Evolutionary conservation across 2,329 filamentous ascomycete species (phyloP).

Genomic region (Aschersonia sp.): DNA sequence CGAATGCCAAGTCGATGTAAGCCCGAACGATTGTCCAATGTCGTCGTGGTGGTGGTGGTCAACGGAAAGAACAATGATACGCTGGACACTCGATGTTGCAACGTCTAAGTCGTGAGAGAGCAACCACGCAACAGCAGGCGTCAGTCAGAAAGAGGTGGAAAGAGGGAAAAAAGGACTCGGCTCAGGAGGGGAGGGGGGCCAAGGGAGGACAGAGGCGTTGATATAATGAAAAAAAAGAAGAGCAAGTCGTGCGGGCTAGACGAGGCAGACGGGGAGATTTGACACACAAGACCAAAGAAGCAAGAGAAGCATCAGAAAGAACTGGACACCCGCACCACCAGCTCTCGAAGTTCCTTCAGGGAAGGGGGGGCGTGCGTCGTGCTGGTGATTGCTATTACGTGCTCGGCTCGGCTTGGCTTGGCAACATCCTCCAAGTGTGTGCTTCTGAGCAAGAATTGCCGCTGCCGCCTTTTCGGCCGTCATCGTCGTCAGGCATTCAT

Average conservation of each 20-base stretch:
- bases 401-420: too few species aligned
- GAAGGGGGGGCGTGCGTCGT: neutral
- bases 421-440: neutral
- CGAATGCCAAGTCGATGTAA: too few species aligned
- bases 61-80: too few species aligned
- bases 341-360: neutral
- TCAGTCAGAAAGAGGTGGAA: neutral
- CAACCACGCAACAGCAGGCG: neutral
- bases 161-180: neutral
- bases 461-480: neutral
- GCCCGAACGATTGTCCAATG: too few species aligned
- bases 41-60: too few species aligned
- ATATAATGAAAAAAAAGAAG: neutral
- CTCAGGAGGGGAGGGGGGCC: neutral
- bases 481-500: neutral
- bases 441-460: neutral
- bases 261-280: neutral
- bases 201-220: conserved; percentile 3
- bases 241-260: neutral
- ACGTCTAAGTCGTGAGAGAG: neutral
- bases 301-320: neutral
- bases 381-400: neutral
- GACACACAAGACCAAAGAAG: neutral
- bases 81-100: too few species aligned
- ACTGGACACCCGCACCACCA: neutral